Evolutionary conservation across 2,329 filamentous ascomycete genomes (phyloP).

Genomic region (Colletotrichum lupini): DNA sequence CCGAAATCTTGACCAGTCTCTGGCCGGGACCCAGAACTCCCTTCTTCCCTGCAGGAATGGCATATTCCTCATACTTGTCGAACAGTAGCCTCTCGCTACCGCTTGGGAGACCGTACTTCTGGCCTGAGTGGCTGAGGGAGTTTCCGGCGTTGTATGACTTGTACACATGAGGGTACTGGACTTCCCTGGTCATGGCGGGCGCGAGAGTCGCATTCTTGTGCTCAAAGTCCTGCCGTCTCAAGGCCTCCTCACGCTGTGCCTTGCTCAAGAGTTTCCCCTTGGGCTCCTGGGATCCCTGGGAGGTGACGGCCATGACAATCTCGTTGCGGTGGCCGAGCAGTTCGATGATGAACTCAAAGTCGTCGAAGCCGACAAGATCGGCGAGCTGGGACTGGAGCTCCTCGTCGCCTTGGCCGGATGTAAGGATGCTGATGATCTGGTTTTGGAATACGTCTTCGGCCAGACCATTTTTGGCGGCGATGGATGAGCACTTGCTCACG

Average conservation of each 20-base stretch:
- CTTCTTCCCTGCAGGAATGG: conserved; percentile 83
- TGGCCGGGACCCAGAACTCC: conserved; percentile 79
- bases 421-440: conserved; percentile 81
- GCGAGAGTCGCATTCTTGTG: conserved; percentile 84
- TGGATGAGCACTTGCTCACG: conserved; percentile 70
- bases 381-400: conserved; percentile 92
- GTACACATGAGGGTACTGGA: conserved; percentile 94
- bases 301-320: conserved; percentile 63
- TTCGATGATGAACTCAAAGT: conserved; percentile 92
- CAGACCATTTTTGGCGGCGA: conserved; percentile 75
- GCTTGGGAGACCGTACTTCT: conserved; percentile 83
- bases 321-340: conserved; percentile 82
- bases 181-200: conserved; percentile 76
- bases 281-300: conserved; percentile 48
- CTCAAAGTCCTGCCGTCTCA: conserved; percentile 80
- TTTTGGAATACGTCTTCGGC: conserved; percentile 77
- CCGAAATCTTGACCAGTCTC: conserved; percentile 80
- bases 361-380: conserved; percentile 91
- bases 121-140: conserved; percentile 81
- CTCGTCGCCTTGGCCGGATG: conserved; percentile 76
- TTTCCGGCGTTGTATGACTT: conserved; percentile 86
- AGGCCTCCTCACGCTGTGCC: conserved; percentile 80
- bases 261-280: conserved; percentile 73
- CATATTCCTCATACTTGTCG: conserved; percentile 89
- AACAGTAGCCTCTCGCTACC: conserved; percentile 78